Base-by-base conservation (phyloP, 1,139 yeast genomes). In the Maudiozyma humilis region DNA sequence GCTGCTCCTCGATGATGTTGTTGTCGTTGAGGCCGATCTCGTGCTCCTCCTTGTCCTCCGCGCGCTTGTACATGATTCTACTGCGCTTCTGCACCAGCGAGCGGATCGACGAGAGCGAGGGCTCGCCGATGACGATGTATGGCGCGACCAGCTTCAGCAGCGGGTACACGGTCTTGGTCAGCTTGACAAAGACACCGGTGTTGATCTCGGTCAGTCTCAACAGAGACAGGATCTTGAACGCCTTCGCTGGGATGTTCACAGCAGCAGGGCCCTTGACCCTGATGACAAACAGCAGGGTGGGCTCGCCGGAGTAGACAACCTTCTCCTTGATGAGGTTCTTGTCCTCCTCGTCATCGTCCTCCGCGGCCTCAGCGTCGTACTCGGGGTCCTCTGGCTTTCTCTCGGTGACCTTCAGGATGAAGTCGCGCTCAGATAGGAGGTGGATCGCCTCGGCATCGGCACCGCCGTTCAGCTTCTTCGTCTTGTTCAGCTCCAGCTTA, bases 11-110 rank as follows among this genome's bases (percentile, higher is more conserved):
- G 41, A 83, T 82, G 37, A 78, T 66, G 54, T 77, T 80, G 67
- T 83, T 83, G 64, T 81, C 86, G 60, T 82, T 84, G 55, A 83
- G 67, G 51, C 77, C 72, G 37, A 74, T 60, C 40, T 65, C 64
- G 38, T 66, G 62, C 6, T 62, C 61, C 41, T 66, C 65, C 14
- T 57, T 63, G 8, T 65, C 66, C 27, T 65, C 73, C 14, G 50
- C 49, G 35, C 53, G 46, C 41, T 62, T 60, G 42, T 69, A 59
- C 47, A 69, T 63, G 38, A 81, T 72, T 45, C 76, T 73, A 17
- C 87, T 84, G 72, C 91, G 77, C 67, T 83, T 83, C 63, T 82
- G 89, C 57, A 83, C 72, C 50, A 83, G 67, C 52, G 80, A 75
- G 68, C 91, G 78, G 47, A 83, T 76, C 2, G 88, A 79, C 32